Base-by-base conservation (phyloP, 2,329 filamentous ascomycete species). In the Sclerotinia nivalis region DNA sequence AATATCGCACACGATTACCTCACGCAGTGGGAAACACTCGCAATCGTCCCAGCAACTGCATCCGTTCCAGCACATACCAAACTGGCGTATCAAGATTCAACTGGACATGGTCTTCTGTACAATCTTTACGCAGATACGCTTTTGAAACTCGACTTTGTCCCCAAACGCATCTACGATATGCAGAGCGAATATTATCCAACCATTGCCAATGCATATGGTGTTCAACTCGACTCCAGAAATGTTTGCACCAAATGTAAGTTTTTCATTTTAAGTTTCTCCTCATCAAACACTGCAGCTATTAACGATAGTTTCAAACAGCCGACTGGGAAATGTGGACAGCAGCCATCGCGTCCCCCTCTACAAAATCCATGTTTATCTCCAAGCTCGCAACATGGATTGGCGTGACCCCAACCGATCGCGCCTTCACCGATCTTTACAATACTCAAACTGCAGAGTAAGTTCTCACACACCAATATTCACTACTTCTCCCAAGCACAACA, bases 251-350 rank as follows among this genome's bases (percentile, higher is more conserved):
- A 97, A 82, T 88, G 88, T 74, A 70, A 45, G 60, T 71, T 40
- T 43, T 45, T 50, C 15, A 25, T 45, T 7, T n/a, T 20, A 8
- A 13, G 10, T 37, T 61, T 49, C 47, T n/a, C 25, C 50, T 31
- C 58, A 31, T 15, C 61, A 1, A 18, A 12, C 8, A 4, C 37
- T 31, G 2, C 37, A 52, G 18, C 4, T 25, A 43, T 22, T 52
- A 64, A 69, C 20, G 18, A 31, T 43, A 37, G n/a, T 13, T 34
- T 4, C 13, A 0, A 22, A 56, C 18, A 75, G 73, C 75, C 0
- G 93, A 97, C 82, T 97, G 93, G 93, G 88, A 94, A 78, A 88
- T 96, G 72, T 94, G 93, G 81, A 87, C 88, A 7, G 93, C 93
- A n/a, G 90, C 93, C 15, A 89, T 94, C 12, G 86, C 91, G 0